Base-by-base conservation (phyloP, 352 stramenopile species). In the Phytopythium kandeliae region DNA sequence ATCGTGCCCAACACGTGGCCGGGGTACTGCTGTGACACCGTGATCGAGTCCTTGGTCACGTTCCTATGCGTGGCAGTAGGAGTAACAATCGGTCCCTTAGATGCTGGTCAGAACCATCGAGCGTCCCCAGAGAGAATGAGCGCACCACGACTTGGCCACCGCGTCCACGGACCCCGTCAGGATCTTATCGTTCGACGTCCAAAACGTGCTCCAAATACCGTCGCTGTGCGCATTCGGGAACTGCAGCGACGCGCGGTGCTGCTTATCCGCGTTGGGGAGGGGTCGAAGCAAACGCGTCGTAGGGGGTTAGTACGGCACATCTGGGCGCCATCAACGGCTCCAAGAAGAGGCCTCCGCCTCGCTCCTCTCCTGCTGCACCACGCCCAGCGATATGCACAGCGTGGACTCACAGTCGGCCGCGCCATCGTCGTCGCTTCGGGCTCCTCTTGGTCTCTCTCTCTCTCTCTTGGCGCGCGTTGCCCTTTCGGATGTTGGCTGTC, bases 141-240 rank as follows among this genome's bases (percentile, higher is more conserved):
- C 71, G 47, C 43, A 87, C 85, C 85, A 95, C 25, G 69, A 75
- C 66, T 92, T 93, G 51, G 84, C 85, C 17, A 91, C 80, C 65
- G 95, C 86, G 53, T 96, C 86, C 46, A 95, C 79, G 1, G 84
- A 95, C 41, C 84, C 86, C 10, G 82, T 91, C 41, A 96, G 65
- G 66, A 96, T 89, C 65, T 92, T 86, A 65, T 92, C 80, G 57
- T 88, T 81, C 44, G 70, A 71, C 42, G 86, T 95, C 86, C 86
- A 96, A 64, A 86, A 90, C 34, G 83, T 89, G 67, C 74, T 92
- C 81, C 85, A 96, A 44, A 96, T 89, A 55, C 84, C 83, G 53
- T 94, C 84, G 57, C 78, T 89, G 66, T 96, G 86, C 8, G 86
- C 86, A 46, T 86, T 91, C 25, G 73, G 58, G 60, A 89, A 86